phyloP scores from a whole-genome alignment of 805 yeast genomes.

The Saturnispora diversa region DNA sequence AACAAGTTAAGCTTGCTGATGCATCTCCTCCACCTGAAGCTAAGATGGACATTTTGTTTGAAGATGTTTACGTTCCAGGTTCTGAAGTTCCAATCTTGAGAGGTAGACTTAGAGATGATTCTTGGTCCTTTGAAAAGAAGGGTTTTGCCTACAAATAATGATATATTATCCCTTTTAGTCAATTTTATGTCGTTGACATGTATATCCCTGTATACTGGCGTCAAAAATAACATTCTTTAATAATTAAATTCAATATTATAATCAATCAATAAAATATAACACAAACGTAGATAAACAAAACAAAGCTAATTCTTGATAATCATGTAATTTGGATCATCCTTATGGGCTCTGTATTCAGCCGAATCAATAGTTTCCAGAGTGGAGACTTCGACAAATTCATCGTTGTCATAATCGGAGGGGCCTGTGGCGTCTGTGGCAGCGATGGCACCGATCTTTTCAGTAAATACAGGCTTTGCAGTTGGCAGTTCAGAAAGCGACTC shows the following conservation, averaged over 20 bases:
- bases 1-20: slow-evolving; percentile 90
- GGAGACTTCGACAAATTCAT: slow-evolving; percentile 29
- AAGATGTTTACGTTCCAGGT: slow-evolving; percentile 94
- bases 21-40: slow-evolving; percentile 94
- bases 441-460: slow-evolving; percentile 23
- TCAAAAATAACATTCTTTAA: slow-evolving; percentile 1
- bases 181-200: not conserved
- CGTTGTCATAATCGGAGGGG: slow-evolving; percentile 8
- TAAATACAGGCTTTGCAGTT: slow-evolving; percentile 25
- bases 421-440: slow-evolving; percentile 9
- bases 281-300: not conserved
- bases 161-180: not conserved
- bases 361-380: slow-evolving; percentile 44
- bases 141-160: slow-evolving; percentile 33
- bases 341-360: slow-evolving; percentile 37
- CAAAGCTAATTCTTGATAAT: slow-evolving; percentile 19
- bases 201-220: not conserved
- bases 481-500: slow-evolving; percentile 22
- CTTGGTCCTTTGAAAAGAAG: slow-evolving; percentile 51
- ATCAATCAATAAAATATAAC: slow-evolving; percentile 1
- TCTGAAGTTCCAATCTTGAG: slow-evolving; percentile 86
- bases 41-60: slow-evolving; percentile 86
- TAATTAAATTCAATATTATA: not conserved
- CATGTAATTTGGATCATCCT: slow-evolving; percentile 42
- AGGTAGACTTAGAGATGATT: slow-evolving; percentile 94